Percentiles rank a stretch among this genome's conserved stretches.
Conservation (phyloP, 2,329 filamentous ascomycete species). For the Trichoderma gracile region DNA sequence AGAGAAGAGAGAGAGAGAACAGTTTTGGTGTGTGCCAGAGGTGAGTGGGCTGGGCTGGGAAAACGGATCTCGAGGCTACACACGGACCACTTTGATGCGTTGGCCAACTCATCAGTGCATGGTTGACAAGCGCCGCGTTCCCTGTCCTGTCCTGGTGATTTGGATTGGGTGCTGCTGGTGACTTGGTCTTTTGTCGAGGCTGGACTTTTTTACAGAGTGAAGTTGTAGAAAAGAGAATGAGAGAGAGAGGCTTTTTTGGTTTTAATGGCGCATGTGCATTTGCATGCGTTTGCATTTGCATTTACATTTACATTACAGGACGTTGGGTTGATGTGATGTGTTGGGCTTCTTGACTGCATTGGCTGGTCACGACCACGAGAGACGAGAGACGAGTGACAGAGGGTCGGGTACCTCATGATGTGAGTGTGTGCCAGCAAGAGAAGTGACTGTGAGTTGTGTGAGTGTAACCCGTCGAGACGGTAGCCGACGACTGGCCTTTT, state of each 20-base stretch:
- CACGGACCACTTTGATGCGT: conserved; percentile 46
- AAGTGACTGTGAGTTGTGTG: no score
- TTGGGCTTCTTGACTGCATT: neutral
- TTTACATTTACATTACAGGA: neutral
- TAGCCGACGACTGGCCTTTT: no score
- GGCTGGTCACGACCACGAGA: no score
- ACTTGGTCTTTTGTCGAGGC: no score
- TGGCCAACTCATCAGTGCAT: conserved; percentile 49
- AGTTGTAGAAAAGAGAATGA: neutral
- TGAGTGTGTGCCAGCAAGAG: no score
- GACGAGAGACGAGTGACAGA: no score
- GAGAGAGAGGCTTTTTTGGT: no score
- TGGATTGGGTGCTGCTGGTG: conserved; percentile 6
- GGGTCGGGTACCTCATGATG: no score
- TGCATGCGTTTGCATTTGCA: neutral
- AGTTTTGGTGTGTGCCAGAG: no score
- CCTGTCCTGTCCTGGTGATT: conserved; percentile 31
- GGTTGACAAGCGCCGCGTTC: conserved; percentile 36
- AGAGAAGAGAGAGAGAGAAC: neutral
- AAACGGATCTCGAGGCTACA: conserved; percentile 38
- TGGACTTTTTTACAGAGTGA: neutral
- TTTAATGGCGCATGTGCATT: conserved; percentile 4
- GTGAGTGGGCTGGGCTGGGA: conserved; percentile 15
- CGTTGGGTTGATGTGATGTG: conserved; percentile 4
- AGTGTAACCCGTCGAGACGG: no score